Evolutionary conservation across 768 basidiomycete genomes (phyloP).

Genomic region (Lentinula edodes): DNA sequence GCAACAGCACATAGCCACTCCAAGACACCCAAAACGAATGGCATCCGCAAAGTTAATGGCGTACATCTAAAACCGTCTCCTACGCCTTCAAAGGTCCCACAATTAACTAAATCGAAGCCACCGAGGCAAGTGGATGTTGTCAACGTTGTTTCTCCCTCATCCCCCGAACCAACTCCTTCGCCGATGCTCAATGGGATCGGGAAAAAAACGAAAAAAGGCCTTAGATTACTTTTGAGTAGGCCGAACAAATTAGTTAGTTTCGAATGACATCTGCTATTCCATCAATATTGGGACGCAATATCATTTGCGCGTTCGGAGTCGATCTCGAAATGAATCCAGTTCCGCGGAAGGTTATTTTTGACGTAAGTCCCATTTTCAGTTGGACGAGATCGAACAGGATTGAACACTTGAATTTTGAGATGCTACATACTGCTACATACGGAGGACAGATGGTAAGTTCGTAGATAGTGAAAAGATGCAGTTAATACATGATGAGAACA

Average conservation of each 20-base stretch:
- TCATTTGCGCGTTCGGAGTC: neutral
- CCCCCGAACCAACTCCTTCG: conserved; percentile 8
- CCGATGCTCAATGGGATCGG: conserved; percentile 37
- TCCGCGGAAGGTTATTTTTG: neutral
- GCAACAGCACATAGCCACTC: neutral
- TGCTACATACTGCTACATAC: conserved; percentile 1
- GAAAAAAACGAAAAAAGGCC: conserved; percentile 53
- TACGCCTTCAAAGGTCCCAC: neutral
- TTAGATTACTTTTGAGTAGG: conserved; percentile 17
- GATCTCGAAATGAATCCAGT: neutral
- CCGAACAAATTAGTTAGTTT: neutral
- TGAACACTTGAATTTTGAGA: neutral
- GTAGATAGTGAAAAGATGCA: neutral
- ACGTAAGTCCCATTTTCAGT: neutral
- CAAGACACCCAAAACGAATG: conserved; percentile 6
- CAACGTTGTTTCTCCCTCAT: conserved; percentile 11
- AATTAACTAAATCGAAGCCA: conserved; percentile 7
- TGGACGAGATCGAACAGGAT: neutral
- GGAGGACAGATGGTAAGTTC: neutral
- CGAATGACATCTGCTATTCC: neutral
- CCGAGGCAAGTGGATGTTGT: conserved; percentile 6
- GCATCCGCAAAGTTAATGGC: conserved; percentile 4
- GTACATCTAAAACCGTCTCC: conserved; percentile 1
- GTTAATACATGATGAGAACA: neutral
- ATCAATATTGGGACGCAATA: too few relatives aligned